Percentiles rank a stretch among this genome's conserved stretches.
Evolutionary conservation across 2,329 filamentous ascomycete species (phyloP).

Genomic region (Akanthomyces dipterigenus): DNA sequence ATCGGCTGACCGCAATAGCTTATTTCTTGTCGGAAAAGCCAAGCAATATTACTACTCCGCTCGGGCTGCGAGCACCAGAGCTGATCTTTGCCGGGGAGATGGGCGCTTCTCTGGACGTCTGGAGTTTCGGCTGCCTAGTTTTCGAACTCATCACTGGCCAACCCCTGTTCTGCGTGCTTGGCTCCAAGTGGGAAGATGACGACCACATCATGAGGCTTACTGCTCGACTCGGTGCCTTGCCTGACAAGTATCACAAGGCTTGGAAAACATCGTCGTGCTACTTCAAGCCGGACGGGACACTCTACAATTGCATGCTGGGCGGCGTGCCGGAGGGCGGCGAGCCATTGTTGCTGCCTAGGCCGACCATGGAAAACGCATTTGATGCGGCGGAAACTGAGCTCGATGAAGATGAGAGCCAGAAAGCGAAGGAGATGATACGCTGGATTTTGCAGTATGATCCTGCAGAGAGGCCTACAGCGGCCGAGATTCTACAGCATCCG

Average conservation of each 20-base stretch:
- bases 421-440: slow-evolving; percentile 22
- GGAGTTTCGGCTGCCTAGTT: slow-evolving; percentile 27
- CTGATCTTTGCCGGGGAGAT: neutral
- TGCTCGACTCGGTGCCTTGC: slow-evolving; percentile 17
- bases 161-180: slow-evolving; percentile 21
- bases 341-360: slow-evolving; percentile 19
- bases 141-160: slow-evolving; percentile 24
- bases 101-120: slow-evolving; percentile 18
- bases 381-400: slow-evolving; percentile 19
- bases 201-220: slow-evolving; percentile 17
- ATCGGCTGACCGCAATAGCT: slow-evolving; percentile 11
- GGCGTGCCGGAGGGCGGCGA: slow-evolving; percentile 17
- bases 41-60: slow-evolving; percentile 6
- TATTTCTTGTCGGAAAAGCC: slow-evolving; percentile 21
- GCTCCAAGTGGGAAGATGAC: slow-evolving; percentile 17
- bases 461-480: slow-evolving; percentile 21
- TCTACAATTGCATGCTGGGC: slow-evolving; percentile 22
- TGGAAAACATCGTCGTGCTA: slow-evolving; percentile 22
- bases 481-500: slow-evolving; percentile 23
- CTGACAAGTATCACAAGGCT: slow-evolving; percentile 15
- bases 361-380: slow-evolving; percentile 22
- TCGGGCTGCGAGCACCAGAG: neutral
- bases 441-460: slow-evolving; percentile 27
- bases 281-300: slow-evolving; percentile 20
- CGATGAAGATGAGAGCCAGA: slow-evolving; percentile 18